Evolutionary conservation across 495 filamentous ascomycete genomes (phyloP), one percentile per base, ranked within the genome.

Genomic region (Lophiostoma macrostomum): DNA sequence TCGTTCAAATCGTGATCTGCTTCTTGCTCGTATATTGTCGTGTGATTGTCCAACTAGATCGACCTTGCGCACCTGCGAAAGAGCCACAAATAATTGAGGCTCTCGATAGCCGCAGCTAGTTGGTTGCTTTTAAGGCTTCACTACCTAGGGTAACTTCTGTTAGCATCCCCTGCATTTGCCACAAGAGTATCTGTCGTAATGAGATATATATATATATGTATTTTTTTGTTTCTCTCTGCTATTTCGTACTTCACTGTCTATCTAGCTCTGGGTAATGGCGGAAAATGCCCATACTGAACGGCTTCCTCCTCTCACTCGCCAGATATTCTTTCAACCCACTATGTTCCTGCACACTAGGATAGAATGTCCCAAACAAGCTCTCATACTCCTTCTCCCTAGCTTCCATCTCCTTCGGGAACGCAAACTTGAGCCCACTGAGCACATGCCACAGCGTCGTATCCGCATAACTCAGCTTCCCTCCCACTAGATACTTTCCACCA

Each of bases 391-490:
- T 56, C 55, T 79, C 73, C 35, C 76, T 74, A 8, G 73, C 69
- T 32, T 71, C 59, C 67, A 81, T 65, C 46, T 80, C 80, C 58
- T 79, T 82, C 22, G 82, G 83, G 52, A 87, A 87, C 52, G 80
- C 77, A 69, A 74, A 84, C 27, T 66, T 69, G n/a, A 76, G 58
- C 45, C 71, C 74, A 64, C 75, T 70, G 22, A 77, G 28, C 42
- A 82, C 78, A 62, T 86, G 83, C 64, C 79, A 88, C 0, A 87
- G 62, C n/a, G 84, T 81, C 43, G 82, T 68, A 69, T 88, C 84
- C 24, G 83, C 84, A 69, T 80, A 83, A 3, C 80, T 83, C 51
- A 88, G 55, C 53, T 68, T 63, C 0, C 70, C 73, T 0, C 77
- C 80, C 30, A 84, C 80, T 0, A 88, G 63, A 71, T 78, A 85